phyloP scores from a whole-genome alignment of 2,329 filamentous ascomycete species.

The Boeremia lycopersici region DNA sequence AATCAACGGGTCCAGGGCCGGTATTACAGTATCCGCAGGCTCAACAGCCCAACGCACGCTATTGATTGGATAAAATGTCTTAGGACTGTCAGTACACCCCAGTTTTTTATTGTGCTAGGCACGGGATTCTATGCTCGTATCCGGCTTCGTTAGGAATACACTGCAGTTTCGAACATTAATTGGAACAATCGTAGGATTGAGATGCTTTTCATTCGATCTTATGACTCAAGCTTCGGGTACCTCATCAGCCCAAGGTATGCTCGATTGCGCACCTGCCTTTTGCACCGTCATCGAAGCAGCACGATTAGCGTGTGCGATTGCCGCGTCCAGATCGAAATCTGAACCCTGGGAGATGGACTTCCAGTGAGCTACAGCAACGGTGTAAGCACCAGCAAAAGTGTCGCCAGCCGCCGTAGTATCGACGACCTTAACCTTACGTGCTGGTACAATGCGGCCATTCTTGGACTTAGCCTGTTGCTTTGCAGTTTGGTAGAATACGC shows the following conservation, averaged over 20 bases:
- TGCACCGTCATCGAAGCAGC: constrained; percentile 71
- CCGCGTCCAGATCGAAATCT: constrained; percentile 59
- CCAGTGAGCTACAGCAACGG: constrained; percentile 68
- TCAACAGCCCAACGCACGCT: not conserved
- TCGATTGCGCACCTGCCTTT: constrained; percentile 67
- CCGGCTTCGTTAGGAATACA: too few relatives aligned
- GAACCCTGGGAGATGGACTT: constrained; percentile 51
- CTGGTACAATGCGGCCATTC: constrained; percentile 59
- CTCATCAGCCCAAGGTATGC: constrained; percentile 70
- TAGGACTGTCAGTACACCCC: too few relatives aligned
- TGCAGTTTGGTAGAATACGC: constrained; percentile 52
- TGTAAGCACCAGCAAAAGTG: constrained; percentile 90
- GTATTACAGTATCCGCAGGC: not conserved
- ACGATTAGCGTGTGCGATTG: constrained; percentile 65
- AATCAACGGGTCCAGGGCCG: not conserved
- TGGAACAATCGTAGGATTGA: too few relatives aligned
- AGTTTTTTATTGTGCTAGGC: too few relatives aligned
- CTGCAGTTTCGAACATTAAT: not conserved
- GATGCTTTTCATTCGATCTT: not conserved
- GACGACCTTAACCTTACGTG: constrained; percentile 76
- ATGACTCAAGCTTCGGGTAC: constrained; percentile 38
- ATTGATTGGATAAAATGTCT: too few relatives aligned
- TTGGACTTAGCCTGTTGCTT: constrained; percentile 51
- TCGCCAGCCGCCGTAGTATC: constrained; percentile 95
- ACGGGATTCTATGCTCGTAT: too few relatives aligned